These are phyloP conservation scores for Mycena metata DNA, from an alignment of 768 basidiomycete genomes.

Conservation along the genomic window DNA sequence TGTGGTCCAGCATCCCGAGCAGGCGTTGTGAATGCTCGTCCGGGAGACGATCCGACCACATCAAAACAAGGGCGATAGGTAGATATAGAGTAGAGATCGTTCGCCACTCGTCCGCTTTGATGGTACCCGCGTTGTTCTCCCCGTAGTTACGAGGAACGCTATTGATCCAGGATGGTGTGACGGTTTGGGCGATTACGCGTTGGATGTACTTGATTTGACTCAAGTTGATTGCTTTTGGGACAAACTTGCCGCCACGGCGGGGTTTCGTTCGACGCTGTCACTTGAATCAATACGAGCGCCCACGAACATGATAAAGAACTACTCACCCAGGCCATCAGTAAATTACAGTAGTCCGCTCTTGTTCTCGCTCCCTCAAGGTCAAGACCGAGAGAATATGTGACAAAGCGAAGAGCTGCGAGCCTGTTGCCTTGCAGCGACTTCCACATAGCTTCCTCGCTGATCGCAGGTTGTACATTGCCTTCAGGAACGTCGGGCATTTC, in stretches of 20 bases:
- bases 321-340: background rate
- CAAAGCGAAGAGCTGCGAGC: constrained; percentile 17
- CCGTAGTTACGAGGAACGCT: constrained; percentile 47
- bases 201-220: constrained; percentile 37
- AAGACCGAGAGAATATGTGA: background rate
- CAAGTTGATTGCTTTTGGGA: constrained; percentile 26
- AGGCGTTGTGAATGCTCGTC: too few species aligned
- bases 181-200: constrained; percentile 40
- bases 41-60: too few species aligned
- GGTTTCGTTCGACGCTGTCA: constrained; percentile 27
- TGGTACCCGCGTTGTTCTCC: constrained; percentile 44
- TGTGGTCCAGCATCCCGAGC: too few species aligned
- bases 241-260: constrained; percentile 9
- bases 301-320: background rate
- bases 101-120: constrained; percentile 57
- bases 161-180: constrained; percentile 45
- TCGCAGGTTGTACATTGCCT: constrained; percentile 9
- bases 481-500: constrained; percentile 20
- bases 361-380: too few species aligned
- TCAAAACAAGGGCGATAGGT: too few species aligned
- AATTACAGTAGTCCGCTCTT: too few species aligned
- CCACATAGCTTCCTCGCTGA: constrained; percentile 16
- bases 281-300: background rate
- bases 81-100: too few species aligned
- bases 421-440: background rate